Evolutionary conservation across 805 yeast species (phyloP), one percentile per base, ranked within the genome.

Genomic region (Kuraishia ogatae): DNA sequence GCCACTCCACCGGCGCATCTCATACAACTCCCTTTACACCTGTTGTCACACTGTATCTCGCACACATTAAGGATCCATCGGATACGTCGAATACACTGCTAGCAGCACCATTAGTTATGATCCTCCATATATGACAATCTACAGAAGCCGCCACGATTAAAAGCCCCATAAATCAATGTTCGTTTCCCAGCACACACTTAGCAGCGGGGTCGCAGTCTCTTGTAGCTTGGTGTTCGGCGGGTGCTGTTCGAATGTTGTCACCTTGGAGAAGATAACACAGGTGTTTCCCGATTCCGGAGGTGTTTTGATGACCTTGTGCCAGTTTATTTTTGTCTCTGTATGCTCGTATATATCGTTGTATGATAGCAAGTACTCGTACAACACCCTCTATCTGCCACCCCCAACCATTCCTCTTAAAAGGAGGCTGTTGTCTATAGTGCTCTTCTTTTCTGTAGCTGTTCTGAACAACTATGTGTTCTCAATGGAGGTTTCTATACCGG

Each of bases 181-280:
- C n/a, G n/a, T n/a, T n/a, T n/a, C 51, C 29, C 51, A 29, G 13
- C 35, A 35, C 3, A 7, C 43, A 11, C 15, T 35, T 17, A 15
- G 15, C 43, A 35, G n/a, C 13, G 43, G 43, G 4, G 17, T 20
- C 35, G 15, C 62, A 11, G n/a, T 35, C 43, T 35, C 43, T 3
- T 35, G 17, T 5, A 7, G 50, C 26, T 69, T 80, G 35, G 80
- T 85, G 13, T 82, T 85, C 62, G 87, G 88, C 0, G 90, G 92
- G 2, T 87, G 94, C 65, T 87, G 94, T 64, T 70, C 82, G 35
- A 87, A 85, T 65, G 91, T 84, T 28, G 71, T 80, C 56, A 75
- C 87, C 1, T 68, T 87, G 53, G 94, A 87, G 64, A 65, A 73
- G 24, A 68, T 86, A 19, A 66, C 85, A 1, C 64, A 65, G 23